Percentiles rank a stretch among this genome's conserved stretches.
Evolutionary conservation across 495 filamentous ascomycete species (phyloP).

Genomic region (Tuber brumale): DNA sequence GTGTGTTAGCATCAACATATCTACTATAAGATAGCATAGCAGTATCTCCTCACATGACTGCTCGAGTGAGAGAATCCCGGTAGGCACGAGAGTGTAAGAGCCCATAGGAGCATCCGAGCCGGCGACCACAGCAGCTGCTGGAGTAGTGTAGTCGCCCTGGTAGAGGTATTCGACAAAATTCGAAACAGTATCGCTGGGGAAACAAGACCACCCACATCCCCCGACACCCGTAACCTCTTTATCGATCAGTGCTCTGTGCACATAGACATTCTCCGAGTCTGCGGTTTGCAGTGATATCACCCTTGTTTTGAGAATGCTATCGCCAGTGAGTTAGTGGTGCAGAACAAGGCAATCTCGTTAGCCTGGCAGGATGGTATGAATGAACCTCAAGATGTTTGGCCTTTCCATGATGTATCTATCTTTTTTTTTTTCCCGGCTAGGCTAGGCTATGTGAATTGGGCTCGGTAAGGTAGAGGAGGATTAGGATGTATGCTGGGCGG

Average conservation of each 20-base stretch:
- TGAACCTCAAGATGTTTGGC: neutral
- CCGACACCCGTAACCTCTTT: neutral
- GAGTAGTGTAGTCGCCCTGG: constrained; percentile 8
- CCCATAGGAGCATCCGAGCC: neutral
- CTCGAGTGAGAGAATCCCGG: no score
- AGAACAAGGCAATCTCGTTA: neutral
- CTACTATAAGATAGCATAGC: neutral
- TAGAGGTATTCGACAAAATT: constrained; percentile 19
- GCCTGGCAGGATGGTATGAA: neutral
- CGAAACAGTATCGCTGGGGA: neutral
- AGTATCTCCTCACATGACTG: neutral
- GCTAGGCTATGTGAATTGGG: neutral
- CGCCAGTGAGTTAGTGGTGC: neutral
- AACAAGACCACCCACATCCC: neutral
- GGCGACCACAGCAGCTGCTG: neutral
- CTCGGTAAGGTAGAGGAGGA: neutral
- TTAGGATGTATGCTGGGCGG: no score
- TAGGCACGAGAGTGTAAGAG: neutral
- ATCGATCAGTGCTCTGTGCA: neutral
- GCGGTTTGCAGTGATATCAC: neutral
- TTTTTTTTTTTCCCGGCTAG: neutral
- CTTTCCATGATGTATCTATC: neutral
- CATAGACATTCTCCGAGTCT: neutral
- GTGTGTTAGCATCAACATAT: neutral
- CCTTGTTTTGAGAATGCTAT: neutral